phyloP scores from a whole-genome alignment of 495 filamentous ascomycete genomes.

The Bryoglossum gracile region DNA sequence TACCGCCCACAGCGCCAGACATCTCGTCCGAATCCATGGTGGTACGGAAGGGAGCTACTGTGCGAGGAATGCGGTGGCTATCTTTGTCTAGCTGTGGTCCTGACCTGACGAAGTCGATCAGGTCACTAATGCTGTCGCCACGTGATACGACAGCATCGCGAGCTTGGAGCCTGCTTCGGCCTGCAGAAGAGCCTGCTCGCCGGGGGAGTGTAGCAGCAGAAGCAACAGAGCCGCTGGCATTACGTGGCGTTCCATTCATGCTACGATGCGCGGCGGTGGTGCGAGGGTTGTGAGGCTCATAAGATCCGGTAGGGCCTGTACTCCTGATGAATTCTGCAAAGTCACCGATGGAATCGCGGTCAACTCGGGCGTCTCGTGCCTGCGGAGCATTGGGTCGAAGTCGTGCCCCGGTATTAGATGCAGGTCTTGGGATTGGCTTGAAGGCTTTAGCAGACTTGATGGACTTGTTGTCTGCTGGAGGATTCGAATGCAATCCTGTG shows the following conservation, averaged over 20 bases:
- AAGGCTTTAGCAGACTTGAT: conserved; percentile 23
- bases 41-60: conserved; percentile 74
- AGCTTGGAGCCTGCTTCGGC: conserved; percentile 53
- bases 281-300: conserved; percentile 7
- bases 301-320: conserved; percentile 54
- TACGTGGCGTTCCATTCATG: conserved; percentile 17
- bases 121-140: conserved; percentile 64
- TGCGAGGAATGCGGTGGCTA: conserved; percentile 67
- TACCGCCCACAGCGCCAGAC: conserved; percentile 42
- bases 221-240: conserved; percentile 12
- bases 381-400: conserved; percentile 31
- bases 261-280: conserved; percentile 11
- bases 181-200: conserved; percentile 21
- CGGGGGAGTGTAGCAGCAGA: conserved; percentile 2
- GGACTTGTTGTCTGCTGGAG: conserved; percentile 27
- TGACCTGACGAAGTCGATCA: conserved; percentile 91
- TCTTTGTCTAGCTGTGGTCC: conserved; percentile 52
- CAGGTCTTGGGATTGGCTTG: conserved; percentile 26
- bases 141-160: conserved; percentile 57
- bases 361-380: conserved; percentile 60
- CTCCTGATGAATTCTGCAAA: conserved; percentile 83
- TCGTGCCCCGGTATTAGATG: conserved; percentile 27
- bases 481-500: conserved; percentile 31
- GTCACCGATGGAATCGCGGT: conserved; percentile 59
- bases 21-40: conserved; percentile 82